Evolutionary conservation across 1,284 basidiomycete species (phyloP).

Genomic region (Tilletiopsis washingtonensis): DNA sequence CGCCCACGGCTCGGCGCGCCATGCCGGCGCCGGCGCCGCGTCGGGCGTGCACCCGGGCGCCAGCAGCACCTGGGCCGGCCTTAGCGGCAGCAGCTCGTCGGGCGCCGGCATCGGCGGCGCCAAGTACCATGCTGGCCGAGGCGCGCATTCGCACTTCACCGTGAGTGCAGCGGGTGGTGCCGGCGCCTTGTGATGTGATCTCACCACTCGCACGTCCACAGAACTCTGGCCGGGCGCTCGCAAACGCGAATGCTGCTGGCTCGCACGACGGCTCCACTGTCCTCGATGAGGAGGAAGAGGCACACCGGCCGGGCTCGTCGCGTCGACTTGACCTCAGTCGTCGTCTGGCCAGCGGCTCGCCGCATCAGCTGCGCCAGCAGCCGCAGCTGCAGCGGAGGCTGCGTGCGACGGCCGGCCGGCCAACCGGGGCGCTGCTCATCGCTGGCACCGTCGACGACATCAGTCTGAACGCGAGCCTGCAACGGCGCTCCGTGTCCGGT

Average conservation of each 20-base stretch:
- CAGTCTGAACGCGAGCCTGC: no score
- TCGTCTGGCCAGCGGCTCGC: neutral
- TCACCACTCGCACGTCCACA: neutral
- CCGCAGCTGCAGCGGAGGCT: neutral
- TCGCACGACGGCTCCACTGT: conserved; percentile 16
- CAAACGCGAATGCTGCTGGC: conserved; percentile 20
- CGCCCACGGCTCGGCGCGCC: conserved; percentile 30
- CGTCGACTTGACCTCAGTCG: neutral
- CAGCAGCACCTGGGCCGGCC: conserved; percentile 6
- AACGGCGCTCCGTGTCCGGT: no score
- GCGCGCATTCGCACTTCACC: conserved; percentile 30
- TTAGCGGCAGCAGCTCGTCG: neutral
- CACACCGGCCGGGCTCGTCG: neutral
- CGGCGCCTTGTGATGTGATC: neutral
- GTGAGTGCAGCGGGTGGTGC: neutral
- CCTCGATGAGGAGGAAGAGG: conserved; percentile 10
- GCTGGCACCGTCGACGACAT: neutral
- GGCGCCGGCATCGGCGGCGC: conserved; percentile 30
- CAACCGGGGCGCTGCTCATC: neutral
- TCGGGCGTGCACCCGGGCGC: conserved; percentile 26
- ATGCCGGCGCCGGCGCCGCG: conserved; percentile 3
- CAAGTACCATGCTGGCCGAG: conserved; percentile 36
- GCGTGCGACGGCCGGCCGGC: neutral
- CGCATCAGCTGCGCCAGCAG: neutral
- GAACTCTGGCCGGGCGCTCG: conserved; percentile 26